Evolutionary conservation across 2,329 filamentous ascomycete genomes (phyloP).

Genomic region (Chrysoporthe deuterocubensis): DNA sequence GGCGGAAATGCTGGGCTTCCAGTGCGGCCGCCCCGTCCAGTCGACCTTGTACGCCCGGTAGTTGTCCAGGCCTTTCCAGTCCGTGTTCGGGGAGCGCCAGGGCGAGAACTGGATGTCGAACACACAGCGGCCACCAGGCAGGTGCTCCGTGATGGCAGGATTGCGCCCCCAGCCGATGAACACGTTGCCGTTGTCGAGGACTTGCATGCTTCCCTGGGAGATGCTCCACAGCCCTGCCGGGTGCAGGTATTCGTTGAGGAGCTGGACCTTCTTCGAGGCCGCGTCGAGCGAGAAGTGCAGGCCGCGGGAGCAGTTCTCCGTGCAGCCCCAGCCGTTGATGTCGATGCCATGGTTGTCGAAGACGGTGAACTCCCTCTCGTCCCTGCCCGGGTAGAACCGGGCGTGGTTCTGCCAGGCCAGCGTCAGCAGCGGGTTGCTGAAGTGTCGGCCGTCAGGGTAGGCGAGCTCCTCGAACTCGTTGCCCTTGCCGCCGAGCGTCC

Average conservation of each 20-base stretch:
- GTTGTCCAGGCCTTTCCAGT: constrained; percentile 28
- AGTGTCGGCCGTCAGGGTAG: constrained; percentile 40
- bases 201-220: constrained; percentile 33
- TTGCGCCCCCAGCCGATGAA: constrained; percentile 40
- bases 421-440: constrained; percentile 31
- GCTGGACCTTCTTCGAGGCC: constrained; percentile 45
- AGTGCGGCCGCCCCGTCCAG: constrained; percentile 29
- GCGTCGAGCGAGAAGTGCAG: constrained; percentile 46
- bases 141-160: constrained; percentile 51
- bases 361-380: constrained; percentile 47
- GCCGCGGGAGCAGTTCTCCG: constrained; percentile 33
- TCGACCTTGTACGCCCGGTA: constrained; percentile 36
- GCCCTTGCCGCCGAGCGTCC: constrained; percentile 55
- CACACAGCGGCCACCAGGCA: constrained; percentile 42
- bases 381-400: constrained; percentile 41
- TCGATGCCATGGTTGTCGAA: constrained; percentile 49
- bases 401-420: constrained; percentile 53
- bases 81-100: constrained; percentile 30
- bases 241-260: constrained; percentile 44
- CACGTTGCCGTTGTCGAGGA: constrained; percentile 14
- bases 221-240: constrained; percentile 39
- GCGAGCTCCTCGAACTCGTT: constrained; percentile 46
- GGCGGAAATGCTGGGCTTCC: constrained; percentile 31
- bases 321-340: constrained; percentile 19
- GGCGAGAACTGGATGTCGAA: constrained; percentile 47